Conservation (phyloP, 352 stramenopile genomes). For the Thraustotheca clavata region DNA sequence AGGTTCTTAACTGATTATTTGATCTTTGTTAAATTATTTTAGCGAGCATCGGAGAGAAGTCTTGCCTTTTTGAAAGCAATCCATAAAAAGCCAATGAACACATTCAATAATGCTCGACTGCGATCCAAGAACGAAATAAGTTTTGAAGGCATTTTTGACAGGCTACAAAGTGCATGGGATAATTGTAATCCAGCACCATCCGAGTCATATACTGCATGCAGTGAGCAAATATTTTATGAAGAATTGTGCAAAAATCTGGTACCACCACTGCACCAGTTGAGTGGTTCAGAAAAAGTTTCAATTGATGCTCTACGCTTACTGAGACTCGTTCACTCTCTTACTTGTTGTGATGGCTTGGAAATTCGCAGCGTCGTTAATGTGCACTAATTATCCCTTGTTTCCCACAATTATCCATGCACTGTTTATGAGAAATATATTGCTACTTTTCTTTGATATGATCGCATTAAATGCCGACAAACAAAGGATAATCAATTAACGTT, state of each 20-base stretch:
- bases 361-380: conserved; percentile 18
- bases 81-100: background rate
- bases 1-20: background rate
- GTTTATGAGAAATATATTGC: too few relatives aligned
- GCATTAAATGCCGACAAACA: too few relatives aligned
- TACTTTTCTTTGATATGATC: too few relatives aligned
- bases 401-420: too few relatives aligned
- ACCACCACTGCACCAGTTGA: background rate
- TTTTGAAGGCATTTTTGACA: background rate
- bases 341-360: conserved; percentile 14
- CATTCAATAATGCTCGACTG: conserved; percentile 1
- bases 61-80: conserved; percentile 9
- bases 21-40: background rate
- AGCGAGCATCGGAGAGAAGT: background rate
- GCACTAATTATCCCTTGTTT: too few relatives aligned
- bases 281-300: background rate
- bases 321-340: conserved; percentile 4
- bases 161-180: conserved; percentile 4
- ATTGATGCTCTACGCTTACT: background rate
- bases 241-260: background rate
- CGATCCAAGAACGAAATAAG: background rate
- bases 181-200: background rate
- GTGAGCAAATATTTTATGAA: background rate
- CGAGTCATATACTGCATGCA: background rate
- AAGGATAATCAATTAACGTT: too few relatives aligned